Conservation (phyloP, 2,329 filamentous ascomycete genomes). For the Alternaria solani region DNA sequence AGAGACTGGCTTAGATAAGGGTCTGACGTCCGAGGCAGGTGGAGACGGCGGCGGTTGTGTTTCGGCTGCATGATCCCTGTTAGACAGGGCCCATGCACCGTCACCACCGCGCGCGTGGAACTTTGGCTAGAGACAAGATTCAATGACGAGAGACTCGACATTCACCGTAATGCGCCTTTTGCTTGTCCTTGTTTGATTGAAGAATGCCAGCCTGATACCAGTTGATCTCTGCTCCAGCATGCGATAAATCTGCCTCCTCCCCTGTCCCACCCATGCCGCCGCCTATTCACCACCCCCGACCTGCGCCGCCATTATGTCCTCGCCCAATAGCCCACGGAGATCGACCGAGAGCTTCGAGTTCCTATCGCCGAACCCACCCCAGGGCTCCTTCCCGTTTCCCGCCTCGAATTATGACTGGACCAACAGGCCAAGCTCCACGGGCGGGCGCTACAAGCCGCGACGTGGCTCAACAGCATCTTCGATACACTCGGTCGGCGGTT, state of each 20-base stretch:
- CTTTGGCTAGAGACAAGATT: slow-evolving; percentile 6
- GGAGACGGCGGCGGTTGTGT: slow-evolving; percentile 12
- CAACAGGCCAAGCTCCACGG: slow-evolving; percentile 56
- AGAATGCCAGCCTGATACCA: background rate
- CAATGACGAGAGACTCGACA: slow-evolving; percentile 6
- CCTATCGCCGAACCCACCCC: slow-evolving; percentile 53
- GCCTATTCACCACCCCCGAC: slow-evolving; percentile 36
- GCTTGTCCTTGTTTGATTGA: background rate
- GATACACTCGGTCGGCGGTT: slow-evolving; percentile 84
- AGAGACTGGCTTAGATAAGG: slow-evolving; percentile 10
- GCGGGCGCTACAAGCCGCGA: slow-evolving; percentile 63
- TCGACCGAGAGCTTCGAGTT: slow-evolving; percentile 61
- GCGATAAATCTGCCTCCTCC: slow-evolving; percentile 19
- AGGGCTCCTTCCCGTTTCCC: slow-evolving; percentile 63
- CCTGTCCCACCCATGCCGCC: slow-evolving; percentile 45
- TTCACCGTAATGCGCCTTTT: background rate
- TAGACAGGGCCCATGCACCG: slow-evolving; percentile 14
- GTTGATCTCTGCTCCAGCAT: slow-evolving; percentile 5
- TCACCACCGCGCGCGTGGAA: slow-evolving; percentile 20
- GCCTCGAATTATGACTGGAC: slow-evolving; percentile 65
- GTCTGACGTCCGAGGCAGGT: slow-evolving; percentile 2
- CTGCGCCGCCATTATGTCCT: slow-evolving; percentile 50
- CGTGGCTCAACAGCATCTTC: slow-evolving; percentile 89
- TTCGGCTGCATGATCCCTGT: slow-evolving; percentile 18
- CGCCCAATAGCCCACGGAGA: slow-evolving; percentile 52